Evolutionary conservation across 2,329 filamentous ascomycete species (phyloP).

Genomic region (Cladosporium colombiae): DNA sequence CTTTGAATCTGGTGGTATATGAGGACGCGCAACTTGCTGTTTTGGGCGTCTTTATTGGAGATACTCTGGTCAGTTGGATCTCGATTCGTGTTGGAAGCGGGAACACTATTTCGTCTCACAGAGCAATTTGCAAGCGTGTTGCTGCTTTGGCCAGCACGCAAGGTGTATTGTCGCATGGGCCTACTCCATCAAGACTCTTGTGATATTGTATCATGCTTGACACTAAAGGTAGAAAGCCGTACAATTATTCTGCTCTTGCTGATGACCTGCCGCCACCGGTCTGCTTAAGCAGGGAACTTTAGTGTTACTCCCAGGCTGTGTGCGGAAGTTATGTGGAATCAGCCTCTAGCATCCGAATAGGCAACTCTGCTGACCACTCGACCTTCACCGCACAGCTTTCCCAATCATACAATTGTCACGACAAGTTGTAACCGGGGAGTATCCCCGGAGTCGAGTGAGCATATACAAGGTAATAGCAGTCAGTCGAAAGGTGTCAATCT

Average conservation of each 20-base stretch:
- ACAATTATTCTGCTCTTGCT: neutral
- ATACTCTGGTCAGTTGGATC: too few relatives aligned
- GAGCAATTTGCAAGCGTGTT: neutral
- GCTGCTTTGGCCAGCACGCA: neutral
- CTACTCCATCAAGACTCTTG: neutral
- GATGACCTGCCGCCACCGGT: neutral
- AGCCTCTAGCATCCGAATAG: neutral
- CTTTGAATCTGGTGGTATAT: neutral
- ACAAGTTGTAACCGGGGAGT: neutral
- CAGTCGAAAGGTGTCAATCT: neutral
- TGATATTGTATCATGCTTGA: neutral
- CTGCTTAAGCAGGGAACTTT: neutral
- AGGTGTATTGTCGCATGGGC: neutral
- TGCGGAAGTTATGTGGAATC: neutral
- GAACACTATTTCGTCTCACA: neutral
- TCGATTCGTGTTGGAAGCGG: neutral
- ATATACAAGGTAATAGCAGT: neutral
- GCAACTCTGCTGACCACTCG: constrained; percentile 1
- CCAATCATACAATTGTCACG: neutral
- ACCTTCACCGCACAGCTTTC: neutral
- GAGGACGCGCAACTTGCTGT: neutral
- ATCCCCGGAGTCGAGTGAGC: neutral
- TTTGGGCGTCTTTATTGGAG: neutral
- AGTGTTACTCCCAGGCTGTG: neutral
- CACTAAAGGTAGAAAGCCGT: neutral